Base-by-base conservation (phyloP, 495 filamentous ascomycete species). In the Saxispiralis lemnorum region DNA sequence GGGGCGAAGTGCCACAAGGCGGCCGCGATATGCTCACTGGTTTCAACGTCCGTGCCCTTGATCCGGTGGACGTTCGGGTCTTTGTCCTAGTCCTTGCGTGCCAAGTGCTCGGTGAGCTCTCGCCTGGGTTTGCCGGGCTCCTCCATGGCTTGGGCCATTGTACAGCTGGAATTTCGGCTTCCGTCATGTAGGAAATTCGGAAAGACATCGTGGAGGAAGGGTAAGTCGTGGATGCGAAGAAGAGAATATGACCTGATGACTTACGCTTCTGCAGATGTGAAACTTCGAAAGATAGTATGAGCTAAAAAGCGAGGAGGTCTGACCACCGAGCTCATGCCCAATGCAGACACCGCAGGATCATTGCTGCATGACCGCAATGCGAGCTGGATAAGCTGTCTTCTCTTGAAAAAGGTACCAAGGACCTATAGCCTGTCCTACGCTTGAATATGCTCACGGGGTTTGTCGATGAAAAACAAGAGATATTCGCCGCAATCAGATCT, bases 111-210 rank as follows among this genome's bases (percentile, higher is more conserved):
- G 31, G 50, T 19, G 24, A 37, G 12, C 7, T 36, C n/a, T 2
- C 31, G 3, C 9, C 43, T 41, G 7, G 47, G 12, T 9, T 45
- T 21, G 20, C 37, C 47, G 6, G 28, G n/a, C 21, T 7, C 20
- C 5, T 35, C n/a, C 19, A 51, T 46, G 36, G 47, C 48, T 35
- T 31, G 38, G 4, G 37, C 41, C 21, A 34, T 10, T 18, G 14
- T 3, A 38, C 48, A 51, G 47, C 43, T 2, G 47, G 43, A 20
- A 46, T 45, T 38, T 53, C 51, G 15, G 39, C 15, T 28, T 44
- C 28, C 15, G 31, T 16, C 18, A 53, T 18, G 14, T 18, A 43
- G 41, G 20, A 31, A n/a, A 51, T 12, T 14, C 39, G 2, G 38
- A 53, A 38, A n/a, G 47, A 31, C 51, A 53, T 53, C 11, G 13